Evolutionary conservation across 768 basidiomycete genomes (phyloP), one percentile per base, ranked within the genome.

Genomic region (Suillus fuscotomentosus): DNA sequence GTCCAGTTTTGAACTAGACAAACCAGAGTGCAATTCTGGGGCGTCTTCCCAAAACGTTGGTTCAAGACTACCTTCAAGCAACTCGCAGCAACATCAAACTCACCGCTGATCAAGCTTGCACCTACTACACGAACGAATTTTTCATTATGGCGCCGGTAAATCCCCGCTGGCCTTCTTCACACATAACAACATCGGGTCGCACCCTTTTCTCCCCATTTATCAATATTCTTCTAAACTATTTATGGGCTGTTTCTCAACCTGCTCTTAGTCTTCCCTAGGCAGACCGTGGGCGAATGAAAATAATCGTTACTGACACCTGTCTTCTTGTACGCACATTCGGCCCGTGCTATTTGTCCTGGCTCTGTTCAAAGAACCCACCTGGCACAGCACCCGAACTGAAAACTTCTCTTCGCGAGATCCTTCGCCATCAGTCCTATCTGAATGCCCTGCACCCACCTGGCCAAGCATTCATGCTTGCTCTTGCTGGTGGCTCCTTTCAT

Each of bases 401-500:
- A 47, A 22, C 47, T 47, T 47, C 47, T 24, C 22, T 48, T 48
- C 22, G 47, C 47, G 2, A 48, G 47, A 48, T 11, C 22, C 47
- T 48, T 48, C 47, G 22, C 6, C 47, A 48, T 24, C 47, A 24
- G 4, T 24, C 22, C 13, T 22, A 48, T 5, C 47, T 48, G 14
- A 48, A 48, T 14, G 22, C 13, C 11, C 22, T 48, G 22, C 22
- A 48, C 22, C 13, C 22, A 22, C n/a, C n/a, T 13, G n/a, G 11
- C 47, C n/a, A 47, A 11, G n/a, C 47, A 47, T 5, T 11, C 10
- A 20, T 43, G 17, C n/a, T 47, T n/a, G n/a, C n/a, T 22, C n/a
- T 22, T 22, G 13, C n/a, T 11, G 43, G 20, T 20, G 42, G 15
- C 8, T 43, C 0, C 42, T 43, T 92, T 62, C 81, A 84, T 68